Percentiles rank a stretch among this genome's conserved stretches.
Evolutionary conservation across 2,329 filamentous ascomycete genomes (phyloP).

Genomic region (Colletotrichum sp.): DNA sequence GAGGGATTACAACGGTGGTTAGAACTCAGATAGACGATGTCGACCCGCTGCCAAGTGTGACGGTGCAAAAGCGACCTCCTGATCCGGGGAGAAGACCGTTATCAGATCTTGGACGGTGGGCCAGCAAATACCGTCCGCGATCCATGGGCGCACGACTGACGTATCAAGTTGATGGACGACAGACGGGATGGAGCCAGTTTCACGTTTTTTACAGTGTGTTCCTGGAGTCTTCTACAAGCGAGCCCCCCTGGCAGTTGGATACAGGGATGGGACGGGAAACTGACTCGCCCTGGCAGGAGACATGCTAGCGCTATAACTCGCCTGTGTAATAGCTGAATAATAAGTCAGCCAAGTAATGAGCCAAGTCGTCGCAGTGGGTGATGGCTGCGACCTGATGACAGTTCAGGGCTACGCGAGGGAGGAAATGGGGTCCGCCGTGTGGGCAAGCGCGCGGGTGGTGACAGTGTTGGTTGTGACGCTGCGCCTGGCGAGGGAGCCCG

Average conservation of each 20-base stretch:
- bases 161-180: constrained; percentile 7
- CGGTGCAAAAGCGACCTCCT: not conserved
- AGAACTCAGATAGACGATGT: constrained; percentile 9
- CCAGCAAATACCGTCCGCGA: not conserved
- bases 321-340: not conserved
- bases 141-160: not conserved
- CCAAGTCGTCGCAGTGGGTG: not conserved
- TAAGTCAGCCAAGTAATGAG: not conserved
- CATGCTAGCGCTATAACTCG: not conserved
- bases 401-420: not conserved
- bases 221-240: not conserved
- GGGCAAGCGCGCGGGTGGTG: constrained; percentile 16
- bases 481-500: not conserved
- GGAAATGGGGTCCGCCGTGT: not conserved
- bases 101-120: constrained; percentile 11
- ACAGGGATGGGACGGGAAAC: constrained; percentile 3
- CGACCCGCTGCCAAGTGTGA: constrained; percentile 15
- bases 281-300: constrained; percentile 2
- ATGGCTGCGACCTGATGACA: not conserved
- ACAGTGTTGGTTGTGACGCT: not conserved
- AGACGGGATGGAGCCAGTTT: not conserved
- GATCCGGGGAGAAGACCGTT: constrained; percentile 6
- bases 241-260: not conserved
- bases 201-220: not conserved
- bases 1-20: not conserved